These are phyloP conservation scores for Phytophthora palmivora DNA, from an alignment of 352 stramenopile species.

Conservation along the genomic window DNA sequence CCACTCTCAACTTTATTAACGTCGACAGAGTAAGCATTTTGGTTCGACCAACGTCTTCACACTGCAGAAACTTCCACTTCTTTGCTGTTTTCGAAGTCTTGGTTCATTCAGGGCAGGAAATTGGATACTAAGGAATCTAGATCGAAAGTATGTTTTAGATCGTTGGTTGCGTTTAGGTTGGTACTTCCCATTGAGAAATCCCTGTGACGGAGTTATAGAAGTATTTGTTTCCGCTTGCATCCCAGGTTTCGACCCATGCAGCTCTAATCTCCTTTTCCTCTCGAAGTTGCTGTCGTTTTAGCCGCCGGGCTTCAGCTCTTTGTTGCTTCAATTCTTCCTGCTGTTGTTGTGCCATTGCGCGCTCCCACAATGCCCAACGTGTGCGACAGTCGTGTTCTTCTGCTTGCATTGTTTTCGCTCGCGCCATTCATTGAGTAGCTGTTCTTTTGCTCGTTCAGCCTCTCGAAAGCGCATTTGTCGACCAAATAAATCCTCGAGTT, in stretches of 20 bases:
- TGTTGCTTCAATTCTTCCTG: conserved; percentile 43
- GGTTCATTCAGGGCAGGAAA: too few relatives aligned
- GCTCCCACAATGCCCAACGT: conserved; percentile 46
- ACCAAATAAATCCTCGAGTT: conserved; percentile 54
- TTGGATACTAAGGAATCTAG: too few relatives aligned
- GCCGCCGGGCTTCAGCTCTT: conserved; percentile 40
- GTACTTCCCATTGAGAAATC: conserved; percentile 61
- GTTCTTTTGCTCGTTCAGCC: conserved; percentile 35
- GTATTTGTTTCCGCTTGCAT: conserved; percentile 58
- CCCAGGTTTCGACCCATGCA: conserved; percentile 59
- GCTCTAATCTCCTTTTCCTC: conserved; percentile 38
- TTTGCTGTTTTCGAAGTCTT: background rate
- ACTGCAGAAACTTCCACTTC: too few relatives aligned
- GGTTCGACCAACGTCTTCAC: too few relatives aligned
- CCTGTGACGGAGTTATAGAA: conserved; percentile 71
- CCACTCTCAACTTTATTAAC: too few relatives aligned
- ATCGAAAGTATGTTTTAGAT: too few relatives aligned
- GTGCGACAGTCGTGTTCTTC: conserved; percentile 49
- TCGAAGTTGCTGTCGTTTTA: conserved; percentile 40
- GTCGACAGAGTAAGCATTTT: too few relatives aligned
- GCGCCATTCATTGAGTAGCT: conserved; percentile 45
- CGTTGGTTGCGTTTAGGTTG: too few relatives aligned
- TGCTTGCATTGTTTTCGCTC: conserved; percentile 52
- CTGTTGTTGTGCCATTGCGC: conserved; percentile 29
- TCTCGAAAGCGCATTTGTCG: conserved; percentile 53